Conservation (phyloP, 2,329 filamentous ascomycete genomes). For the Botrytis medusae region DNA sequence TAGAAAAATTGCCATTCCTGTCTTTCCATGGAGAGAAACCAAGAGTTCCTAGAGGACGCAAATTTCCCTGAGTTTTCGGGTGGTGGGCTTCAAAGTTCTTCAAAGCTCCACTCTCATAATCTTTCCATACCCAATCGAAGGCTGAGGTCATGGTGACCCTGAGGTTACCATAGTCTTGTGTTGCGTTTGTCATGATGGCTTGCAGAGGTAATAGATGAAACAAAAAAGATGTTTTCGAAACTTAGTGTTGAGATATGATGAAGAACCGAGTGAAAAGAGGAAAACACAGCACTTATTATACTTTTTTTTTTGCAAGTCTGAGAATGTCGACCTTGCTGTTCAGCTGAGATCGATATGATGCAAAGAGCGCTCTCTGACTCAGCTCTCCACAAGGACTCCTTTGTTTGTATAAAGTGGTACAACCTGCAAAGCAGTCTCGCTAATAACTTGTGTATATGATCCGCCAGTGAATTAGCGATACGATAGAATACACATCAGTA, state of each 20-base stretch:
- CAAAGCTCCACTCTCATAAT: background rate
- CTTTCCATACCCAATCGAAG: background rate
- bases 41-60: background rate
- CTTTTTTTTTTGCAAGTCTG: background rate
- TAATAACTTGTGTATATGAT: background rate
- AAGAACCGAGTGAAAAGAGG: background rate
- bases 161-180: conserved; percentile 5
- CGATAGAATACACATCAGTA: background rate
- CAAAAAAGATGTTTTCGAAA: background rate
- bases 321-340: background rate
- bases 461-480: background rate
- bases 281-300: background rate
- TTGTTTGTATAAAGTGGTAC: background rate
- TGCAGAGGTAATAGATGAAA: background rate
- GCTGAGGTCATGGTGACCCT: conserved; percentile 11
- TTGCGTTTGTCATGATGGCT: background rate
- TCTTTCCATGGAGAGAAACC: background rate
- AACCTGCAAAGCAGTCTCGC: no score
- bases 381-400: background rate
- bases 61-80: background rate
- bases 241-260: background rate
- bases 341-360: background rate
- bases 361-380: background rate
- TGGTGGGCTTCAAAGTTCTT: background rate
- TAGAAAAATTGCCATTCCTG: background rate